Base-by-base conservation (phyloP, 2,329 filamentous ascomycete genomes). In the Fusarium chaquense region DNA sequence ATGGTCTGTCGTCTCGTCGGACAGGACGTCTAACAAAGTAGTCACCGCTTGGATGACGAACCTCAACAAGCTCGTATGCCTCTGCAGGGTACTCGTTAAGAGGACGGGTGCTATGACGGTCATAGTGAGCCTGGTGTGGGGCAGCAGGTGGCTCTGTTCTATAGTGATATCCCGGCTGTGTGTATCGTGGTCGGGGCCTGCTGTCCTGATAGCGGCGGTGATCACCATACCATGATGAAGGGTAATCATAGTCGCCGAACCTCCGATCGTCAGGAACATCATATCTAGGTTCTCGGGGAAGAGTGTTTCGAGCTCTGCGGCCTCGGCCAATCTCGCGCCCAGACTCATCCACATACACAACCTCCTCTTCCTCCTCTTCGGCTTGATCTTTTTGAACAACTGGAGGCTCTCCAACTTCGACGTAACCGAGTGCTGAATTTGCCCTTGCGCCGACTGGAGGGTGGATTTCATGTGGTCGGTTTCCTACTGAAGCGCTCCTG, bases 1-100 rank as follows among this genome's bases (percentile, higher is more conserved):
- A 56, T 24, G 70, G 51, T 30, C 52, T 53, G 15, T 62, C 69
- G 28, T 78, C 78, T 32, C 76, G 74, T 41, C 74, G 73, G 26
- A 82, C 67, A 6, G 83, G 83, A 30, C 82, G 79, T 40, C 81
- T 79, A 55, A 85, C 79, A 62, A 82, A 81, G 63, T 85, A 86
- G 50, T 83, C 79, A 13, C 84, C 83, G 22, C 80, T 75, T 3
- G 80, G 76, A 69, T 83, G 82, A 15, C 79, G 77, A 10, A 84
- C 80, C 40, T 82, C 80, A 35, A 87, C 78, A 13, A 85, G 76
- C 70, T 87, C 84, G 62, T 82, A 83, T 6, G 79, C 68, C 47
- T 81, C 80, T 8, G 72, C 59, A 16, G 64, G 51, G 28, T 51
- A 65, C 11, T 53, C 54, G 20, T 45, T 33, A 6, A 59, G 58